Evolutionary conservation across 1,139 yeast species (phyloP), one percentile per base, ranked within the genome.

Genomic region (Dujonia santamariae): DNA sequence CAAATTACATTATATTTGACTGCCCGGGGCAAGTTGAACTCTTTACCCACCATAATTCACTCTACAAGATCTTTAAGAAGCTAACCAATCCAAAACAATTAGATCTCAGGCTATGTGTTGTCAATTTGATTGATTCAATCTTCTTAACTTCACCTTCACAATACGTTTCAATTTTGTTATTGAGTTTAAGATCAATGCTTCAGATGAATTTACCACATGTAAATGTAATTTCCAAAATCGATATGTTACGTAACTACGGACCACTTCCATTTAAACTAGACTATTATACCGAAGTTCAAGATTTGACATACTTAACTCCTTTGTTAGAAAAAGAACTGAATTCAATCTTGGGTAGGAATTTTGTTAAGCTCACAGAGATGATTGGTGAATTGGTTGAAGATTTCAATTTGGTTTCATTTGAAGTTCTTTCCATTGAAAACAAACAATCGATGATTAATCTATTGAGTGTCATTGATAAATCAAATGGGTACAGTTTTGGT

Each of bases 401-500:
- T 51, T 94, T 83, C 57, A 85, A 88, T 31, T 65, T 94, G 35
- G 95, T 94, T 0, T 79, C 86, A 3, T 94, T 85, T 53, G 95
- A 88, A 48, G 98, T 92, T 1, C 61, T 94, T 26, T 78, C 95
- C 0, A 85, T 94, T 4, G 98, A 94, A 51, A 94, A 92, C 55
- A 90, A 90, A 52, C 78, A 80, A 44, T 80, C 94, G 23, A 92
- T 94, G 98, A 88, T 92, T 24, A 73, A 81, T 36, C 58, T 94
- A 24, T 68, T 92, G 36, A 72, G 84, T 12, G 67, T 78, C 1
- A 77, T 94, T 11, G 99, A 94, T 53, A 87, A 85, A 53, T 94
- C 97, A 2, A 85, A 82, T 46, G 99, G 99, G 0, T 94, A 94
- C 54, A 74, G 85, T 46, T 88, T 86, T 63, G 99, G 99, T 0